phyloP scores from a whole-genome alignment of 805 yeast species.

The Teunomyces panamensis region DNA sequence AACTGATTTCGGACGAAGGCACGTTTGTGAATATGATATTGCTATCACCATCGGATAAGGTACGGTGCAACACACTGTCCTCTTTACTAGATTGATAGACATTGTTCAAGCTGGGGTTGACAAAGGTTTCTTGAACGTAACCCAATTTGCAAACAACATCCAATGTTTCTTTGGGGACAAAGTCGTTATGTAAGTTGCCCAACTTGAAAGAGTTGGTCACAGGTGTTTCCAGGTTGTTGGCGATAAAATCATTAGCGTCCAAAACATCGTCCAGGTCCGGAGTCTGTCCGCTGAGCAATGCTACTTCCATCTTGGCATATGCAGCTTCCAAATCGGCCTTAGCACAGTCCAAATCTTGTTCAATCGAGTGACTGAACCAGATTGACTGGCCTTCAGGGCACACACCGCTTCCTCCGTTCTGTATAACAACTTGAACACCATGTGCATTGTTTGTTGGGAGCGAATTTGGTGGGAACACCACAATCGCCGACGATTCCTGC shows the following conservation, averaged over 20 bases:
- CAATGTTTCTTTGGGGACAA: conserved; percentile 72
- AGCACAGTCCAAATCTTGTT: conserved; percentile 61
- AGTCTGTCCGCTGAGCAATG: conserved; percentile 73
- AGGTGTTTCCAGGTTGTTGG: conserved; percentile 52
- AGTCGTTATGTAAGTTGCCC: conserved; percentile 74
- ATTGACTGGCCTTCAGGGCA: conserved; percentile 84
- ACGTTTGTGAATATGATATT: conserved; percentile 44
- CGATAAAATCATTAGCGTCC: conserved; percentile 31
- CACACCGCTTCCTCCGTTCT: conserved; percentile 84
- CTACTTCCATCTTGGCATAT: conserved; percentile 70
- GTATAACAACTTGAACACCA: conserved; percentile 83
- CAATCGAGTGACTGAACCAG: conserved; percentile 86
- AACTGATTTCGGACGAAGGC: conserved; percentile 84
- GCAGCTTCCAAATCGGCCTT: conserved; percentile 79
- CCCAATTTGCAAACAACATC: conserved; percentile 43
- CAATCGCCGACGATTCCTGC: conserved; percentile 79
- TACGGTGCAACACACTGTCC: conserved; percentile 15
- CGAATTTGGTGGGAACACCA: conserved; percentile 88
- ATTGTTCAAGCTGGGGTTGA: conserved; percentile 37
- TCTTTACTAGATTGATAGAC: conserved; percentile 27
- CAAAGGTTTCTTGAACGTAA: conserved; percentile 35
- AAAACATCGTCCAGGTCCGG: conserved; percentile 45
- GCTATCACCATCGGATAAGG: conserved; percentile 13
- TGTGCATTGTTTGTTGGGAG: conserved; percentile 60
- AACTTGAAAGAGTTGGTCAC: conserved; percentile 74